Conservation (phyloP, 1,284 basidiomycete species). For the Rhodofomes roseus region DNA sequence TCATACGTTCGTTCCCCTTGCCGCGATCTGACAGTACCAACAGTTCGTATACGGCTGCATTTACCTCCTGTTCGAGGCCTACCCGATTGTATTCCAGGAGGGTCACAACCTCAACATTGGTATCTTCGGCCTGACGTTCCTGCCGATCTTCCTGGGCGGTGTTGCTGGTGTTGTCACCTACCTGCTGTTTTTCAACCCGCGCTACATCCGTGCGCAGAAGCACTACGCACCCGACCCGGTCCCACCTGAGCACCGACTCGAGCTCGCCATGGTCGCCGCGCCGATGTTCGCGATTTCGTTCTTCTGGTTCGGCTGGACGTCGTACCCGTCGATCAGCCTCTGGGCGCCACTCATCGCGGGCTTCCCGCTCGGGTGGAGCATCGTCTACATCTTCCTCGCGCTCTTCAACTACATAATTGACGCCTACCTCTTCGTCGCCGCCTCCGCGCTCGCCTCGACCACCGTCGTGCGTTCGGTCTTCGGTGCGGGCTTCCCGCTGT, state of each 20-base stretch:
- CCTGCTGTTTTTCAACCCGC: slow-evolving; percentile 30
- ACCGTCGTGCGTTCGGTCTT: slow-evolving; percentile 35
- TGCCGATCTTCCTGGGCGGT: slow-evolving; percentile 41
- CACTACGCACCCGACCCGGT: slow-evolving; percentile 35
- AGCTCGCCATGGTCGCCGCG: slow-evolving; percentile 37
- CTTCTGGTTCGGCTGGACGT: slow-evolving; percentile 47
- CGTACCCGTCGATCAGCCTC: slow-evolving; percentile 28
- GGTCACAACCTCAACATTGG: slow-evolving; percentile 36
- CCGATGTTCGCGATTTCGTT: slow-evolving; percentile 39
- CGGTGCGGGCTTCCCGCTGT: slow-evolving; percentile 36
- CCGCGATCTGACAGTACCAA: not conserved
- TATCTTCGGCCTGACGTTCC: slow-evolving; percentile 41
- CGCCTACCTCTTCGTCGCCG: slow-evolving; percentile 36
- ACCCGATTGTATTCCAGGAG: slow-evolving; percentile 30
- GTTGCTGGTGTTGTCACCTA: slow-evolving; percentile 20
- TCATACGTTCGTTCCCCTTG: not conserved
- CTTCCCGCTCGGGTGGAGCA: slow-evolving; percentile 24
- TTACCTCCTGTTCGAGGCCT: slow-evolving; percentile 38
- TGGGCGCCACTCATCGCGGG: slow-evolving; percentile 31
- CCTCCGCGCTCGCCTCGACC: slow-evolving; percentile 34
- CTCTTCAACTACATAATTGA: slow-evolving; percentile 38
- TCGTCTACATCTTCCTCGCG: slow-evolving; percentile 30
- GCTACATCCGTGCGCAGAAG: slow-evolving; percentile 23
- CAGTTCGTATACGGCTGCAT: slow-evolving; percentile 43
- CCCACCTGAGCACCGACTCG: slow-evolving; percentile 46